Evolutionary conservation across 805 yeast species (phyloP), one percentile per base, ranked within the genome.

Genomic region (Pichia deserticola): DNA sequence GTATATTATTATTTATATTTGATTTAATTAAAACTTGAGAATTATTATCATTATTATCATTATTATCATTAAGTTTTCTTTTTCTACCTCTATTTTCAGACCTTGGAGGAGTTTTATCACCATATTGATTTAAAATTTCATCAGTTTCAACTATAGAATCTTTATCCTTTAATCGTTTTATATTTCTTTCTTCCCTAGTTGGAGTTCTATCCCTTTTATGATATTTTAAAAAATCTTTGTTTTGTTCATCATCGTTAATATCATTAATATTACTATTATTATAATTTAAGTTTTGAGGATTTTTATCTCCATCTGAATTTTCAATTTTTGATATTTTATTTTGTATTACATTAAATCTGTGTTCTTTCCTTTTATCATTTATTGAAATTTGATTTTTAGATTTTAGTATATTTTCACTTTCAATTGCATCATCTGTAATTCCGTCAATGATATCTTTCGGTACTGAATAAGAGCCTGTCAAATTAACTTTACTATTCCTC

Each of bases 141-240:
- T 36, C 39, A n/a, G 1, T 36, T n/a, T 36, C 25, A 7, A 7
- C 39, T 3, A 20, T 20, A 8, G 6, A 5, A 42, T 36, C 42
- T 10, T 29, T 27, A n/a, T 36, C 61, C 52, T 48, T 51, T 58
- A 60, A 63, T 71, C 67, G 40, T 12, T 63, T 50, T 69, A 60
- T 61, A 71, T 60, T 63, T 73, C 53, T 64, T 45, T 66, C 54
- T 33, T 45, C 32, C 72, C 69, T 51, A 63, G 69, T 44, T 77
- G 82, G 58, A 79, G 82, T 5, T 71, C 76, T 42, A 69, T 66
- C 55, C 75, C 81, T 43, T 36, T 33, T 43, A 28, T 35, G 39
- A 33, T 43, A 35, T 10, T 25, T 20, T 20, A 20, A 20, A 20
- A 20, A 20, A 20, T 20, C 20, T 20, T 20, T 20, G 20, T 20